phyloP scores from a whole-genome alignment of 2,329 filamentous ascomycete species.

The Aspergillus versicolor region DNA sequence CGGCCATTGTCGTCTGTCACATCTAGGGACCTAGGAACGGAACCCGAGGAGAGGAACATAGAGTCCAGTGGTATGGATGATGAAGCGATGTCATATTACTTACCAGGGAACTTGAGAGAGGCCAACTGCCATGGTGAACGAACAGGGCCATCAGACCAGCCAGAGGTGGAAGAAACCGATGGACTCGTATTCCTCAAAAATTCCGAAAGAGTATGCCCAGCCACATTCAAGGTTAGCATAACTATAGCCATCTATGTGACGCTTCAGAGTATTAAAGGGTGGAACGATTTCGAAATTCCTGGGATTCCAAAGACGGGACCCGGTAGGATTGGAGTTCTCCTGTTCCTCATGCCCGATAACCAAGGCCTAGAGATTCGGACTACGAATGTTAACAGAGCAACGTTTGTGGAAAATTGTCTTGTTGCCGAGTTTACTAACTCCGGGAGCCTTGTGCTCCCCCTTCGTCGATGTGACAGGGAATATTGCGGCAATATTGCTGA shows the following conservation, averaged over 20 bases:
- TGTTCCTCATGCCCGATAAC: conserved; percentile 27
- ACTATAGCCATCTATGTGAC: conserved; percentile 18
- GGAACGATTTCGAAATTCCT: conserved; percentile 28
- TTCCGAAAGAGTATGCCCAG: conserved; percentile 11
- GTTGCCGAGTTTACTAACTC: conserved; percentile 28
- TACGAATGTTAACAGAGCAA: conserved; percentile 24
- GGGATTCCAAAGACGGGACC: conserved; percentile 28
- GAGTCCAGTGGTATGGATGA: neutral
- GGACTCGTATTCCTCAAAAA: conserved; percentile 21
- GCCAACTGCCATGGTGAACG: neutral
- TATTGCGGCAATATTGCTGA: conserved; percentile 32
- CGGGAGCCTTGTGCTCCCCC: conserved; percentile 25
- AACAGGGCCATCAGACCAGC: conserved; percentile 6
- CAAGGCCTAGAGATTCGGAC: conserved; percentile 32
- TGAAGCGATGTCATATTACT: neutral
- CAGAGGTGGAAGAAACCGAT: conserved; percentile 17
- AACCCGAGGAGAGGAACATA: neutral
- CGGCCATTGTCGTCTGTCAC: neutral
- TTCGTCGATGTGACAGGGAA: conserved; percentile 26
- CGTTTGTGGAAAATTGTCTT: conserved; percentile 29
- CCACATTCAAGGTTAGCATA: conserved; percentile 24
- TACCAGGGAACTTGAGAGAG: neutral
- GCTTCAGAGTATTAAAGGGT: conserved; percentile 21
- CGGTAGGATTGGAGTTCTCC: conserved; percentile 27
- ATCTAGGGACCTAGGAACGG: neutral